These are phyloP conservation scores for Fraxinus pennsylvanica DNA, from an alignment of 257 asterid species.

Conservation along the genomic window DNA sequence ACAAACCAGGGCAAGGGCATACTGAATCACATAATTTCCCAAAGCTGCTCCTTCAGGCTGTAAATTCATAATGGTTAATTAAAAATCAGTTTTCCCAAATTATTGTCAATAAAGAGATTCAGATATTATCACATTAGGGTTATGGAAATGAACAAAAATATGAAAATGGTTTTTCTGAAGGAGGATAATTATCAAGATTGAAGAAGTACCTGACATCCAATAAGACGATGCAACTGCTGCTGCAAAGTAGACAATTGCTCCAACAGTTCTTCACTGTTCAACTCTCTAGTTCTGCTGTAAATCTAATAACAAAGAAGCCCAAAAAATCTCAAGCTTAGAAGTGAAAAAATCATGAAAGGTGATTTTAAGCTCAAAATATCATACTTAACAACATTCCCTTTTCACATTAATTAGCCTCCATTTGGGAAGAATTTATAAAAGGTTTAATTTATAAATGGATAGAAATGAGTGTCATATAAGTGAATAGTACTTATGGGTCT, in stretches of 20 bases:
- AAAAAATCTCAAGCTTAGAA: constrained; percentile 20
- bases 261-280: constrained; percentile 80
- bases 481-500: too few species aligned
- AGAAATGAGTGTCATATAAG: too few species aligned
- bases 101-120: constrained; percentile 20
- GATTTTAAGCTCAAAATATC: not conserved
- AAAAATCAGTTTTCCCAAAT: constrained; percentile 5
- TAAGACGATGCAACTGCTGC: constrained; percentile 85
- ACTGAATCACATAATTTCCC: constrained; percentile 77
- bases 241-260: constrained; percentile 95
- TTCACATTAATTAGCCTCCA: not conserved
- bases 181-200: not conserved
- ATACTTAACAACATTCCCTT: not conserved
- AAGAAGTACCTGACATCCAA: constrained; percentile 84
- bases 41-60: constrained; percentile 99
- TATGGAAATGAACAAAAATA: not conserved
- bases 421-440: too few species aligned
- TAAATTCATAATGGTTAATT: constrained; percentile 21
- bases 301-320: constrained; percentile 55
- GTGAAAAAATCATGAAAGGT: constrained; percentile 10
- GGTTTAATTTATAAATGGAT: too few species aligned
- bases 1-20: constrained; percentile 90
- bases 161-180: not conserved
- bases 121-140: not conserved
- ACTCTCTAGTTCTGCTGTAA: constrained; percentile 84